Evolutionary conservation across 2,329 filamentous ascomycete genomes (phyloP), one percentile per base, ranked within the genome.

Genomic region (Truncatella angustata): DNA sequence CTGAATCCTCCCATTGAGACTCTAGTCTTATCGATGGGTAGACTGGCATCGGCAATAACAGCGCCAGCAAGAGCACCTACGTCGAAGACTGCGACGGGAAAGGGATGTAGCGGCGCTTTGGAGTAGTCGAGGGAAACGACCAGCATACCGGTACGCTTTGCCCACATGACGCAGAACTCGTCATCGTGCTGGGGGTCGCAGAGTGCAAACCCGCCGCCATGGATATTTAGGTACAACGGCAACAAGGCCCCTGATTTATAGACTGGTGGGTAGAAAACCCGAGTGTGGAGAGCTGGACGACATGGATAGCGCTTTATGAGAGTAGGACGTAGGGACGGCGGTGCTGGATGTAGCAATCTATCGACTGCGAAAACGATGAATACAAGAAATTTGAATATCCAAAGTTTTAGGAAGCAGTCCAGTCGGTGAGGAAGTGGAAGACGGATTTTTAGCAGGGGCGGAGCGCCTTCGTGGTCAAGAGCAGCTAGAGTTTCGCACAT

Each of bases 41-140:
- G 66, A 12, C 57, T 56, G 1, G 60, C 49, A 60, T 78, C 74
- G 20, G 64, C 60, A 30, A 74, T 61, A 7, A 74, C 59, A 4
- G 70, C 70, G 20, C 66, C 56, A 39, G 67, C 58, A 34, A 75
- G 62, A 4, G 70, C 71, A 18, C 67, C 70, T 45, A 74, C 42
- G 48, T 78, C 74, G 42, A 73, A 57, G 5, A 66, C 62, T 1
- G 70, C 63, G 4, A 57, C 63, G 3, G 75, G 75, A 54, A 75
- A 79, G 26, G 63, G 63, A 52, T 66, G 56, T 7, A 59, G 55
- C 0, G 74, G 75, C 1, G 72, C 66, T 57, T 72, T 71, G 49
- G 66, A 64, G 57, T 78, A 78, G 53, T 74, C 66, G 35, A 78
- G 63, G 45, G 64, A 69, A 44, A 76, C 59, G 9, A 77, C 73